These are phyloP conservation scores for Emericellopsis cladophorae DNA, from an alignment of 2,329 filamentous ascomycete genomes.

Conservation along the genomic window DNA sequence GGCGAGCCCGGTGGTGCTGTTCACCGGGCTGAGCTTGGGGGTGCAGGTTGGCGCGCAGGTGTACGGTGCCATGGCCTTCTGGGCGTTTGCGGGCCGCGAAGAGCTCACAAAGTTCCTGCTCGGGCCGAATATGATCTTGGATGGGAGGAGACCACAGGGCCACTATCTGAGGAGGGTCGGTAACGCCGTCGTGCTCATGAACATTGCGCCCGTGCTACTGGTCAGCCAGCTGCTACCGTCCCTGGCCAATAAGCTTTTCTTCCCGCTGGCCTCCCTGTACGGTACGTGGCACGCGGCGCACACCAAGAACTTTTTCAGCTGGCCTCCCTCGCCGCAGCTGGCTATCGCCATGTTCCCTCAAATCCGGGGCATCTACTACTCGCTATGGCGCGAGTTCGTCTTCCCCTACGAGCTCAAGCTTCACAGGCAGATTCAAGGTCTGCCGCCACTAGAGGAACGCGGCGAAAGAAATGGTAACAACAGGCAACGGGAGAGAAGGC, in stretches of 20 bases:
- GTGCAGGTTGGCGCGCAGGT: conserved; percentile 37
- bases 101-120: conserved; percentile 28
- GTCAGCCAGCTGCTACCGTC: conserved; percentile 29
- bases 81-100: conserved; percentile 37
- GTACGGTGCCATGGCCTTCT: conserved; percentile 38
- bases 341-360: conserved; percentile 37
- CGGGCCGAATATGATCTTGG: conserved; percentile 15
- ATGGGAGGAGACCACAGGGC: conserved; percentile 9
- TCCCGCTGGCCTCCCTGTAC: conserved; percentile 33
- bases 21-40: conserved; percentile 40
- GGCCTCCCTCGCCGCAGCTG: conserved; percentile 41
- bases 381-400: conserved; percentile 31
- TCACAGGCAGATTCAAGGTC: conserved; percentile 30
- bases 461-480: conserved; percentile 1
- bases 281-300: conserved; percentile 30
- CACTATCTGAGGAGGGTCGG: conserved; percentile 6
- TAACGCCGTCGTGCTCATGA: conserved; percentile 24
- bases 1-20: conserved; percentile 49
- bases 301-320: conserved; percentile 30
- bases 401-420: conserved; percentile 33
- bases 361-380: conserved; percentile 29
- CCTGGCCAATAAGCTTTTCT: conserved; percentile 25
- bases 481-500: conserved; percentile 3
- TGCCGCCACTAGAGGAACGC: conserved; percentile 14
- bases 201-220: conserved; percentile 32